Conservation (phyloP, 768 basidiomycete genomes). For the Rubroboletus pulcherrimus region DNA sequence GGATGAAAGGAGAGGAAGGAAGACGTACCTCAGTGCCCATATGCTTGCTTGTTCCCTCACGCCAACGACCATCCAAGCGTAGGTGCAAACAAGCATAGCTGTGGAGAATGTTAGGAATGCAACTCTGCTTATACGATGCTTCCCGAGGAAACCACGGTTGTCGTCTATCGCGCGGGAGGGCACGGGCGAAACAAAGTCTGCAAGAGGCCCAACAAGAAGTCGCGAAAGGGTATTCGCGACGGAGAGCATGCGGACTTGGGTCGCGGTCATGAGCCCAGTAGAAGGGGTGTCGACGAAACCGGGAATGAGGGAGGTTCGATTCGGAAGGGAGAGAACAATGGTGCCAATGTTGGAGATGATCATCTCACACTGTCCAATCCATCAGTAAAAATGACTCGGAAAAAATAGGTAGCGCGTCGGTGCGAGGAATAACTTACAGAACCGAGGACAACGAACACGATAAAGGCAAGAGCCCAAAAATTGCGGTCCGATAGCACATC, state of each 20-base stretch:
- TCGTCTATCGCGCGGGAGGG: constrained; percentile 35
- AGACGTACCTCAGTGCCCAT: constrained; percentile 66
- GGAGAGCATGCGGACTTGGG: constrained; percentile 69
- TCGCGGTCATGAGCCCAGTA: constrained; percentile 41
- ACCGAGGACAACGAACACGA: constrained; percentile 57
- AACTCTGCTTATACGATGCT: constrained; percentile 58
- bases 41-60: constrained; percentile 48
- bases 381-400: neutral
- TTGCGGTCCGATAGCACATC: constrained; percentile 50
- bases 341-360: constrained; percentile 80
- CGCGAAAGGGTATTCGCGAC: constrained; percentile 70
- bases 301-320: constrained; percentile 12
- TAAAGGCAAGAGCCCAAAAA: constrained; percentile 62
- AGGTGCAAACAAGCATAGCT: constrained; percentile 46
- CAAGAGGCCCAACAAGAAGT: constrained; percentile 62
- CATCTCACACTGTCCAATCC: constrained; percentile 61
- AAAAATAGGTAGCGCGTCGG: neutral
- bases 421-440: constrained; percentile 45
- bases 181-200: constrained; percentile 69
- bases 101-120: constrained; percentile 54
- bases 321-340: constrained; percentile 63
- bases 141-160: constrained; percentile 35
- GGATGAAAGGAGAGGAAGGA: neutral
- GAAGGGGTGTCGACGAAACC: constrained; percentile 17
- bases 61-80: constrained; percentile 50